Evolutionary conservation across 2,329 filamentous ascomycete species (phyloP), one percentile per base, ranked within the genome.

Genomic region (Phialophora chinensis): DNA sequence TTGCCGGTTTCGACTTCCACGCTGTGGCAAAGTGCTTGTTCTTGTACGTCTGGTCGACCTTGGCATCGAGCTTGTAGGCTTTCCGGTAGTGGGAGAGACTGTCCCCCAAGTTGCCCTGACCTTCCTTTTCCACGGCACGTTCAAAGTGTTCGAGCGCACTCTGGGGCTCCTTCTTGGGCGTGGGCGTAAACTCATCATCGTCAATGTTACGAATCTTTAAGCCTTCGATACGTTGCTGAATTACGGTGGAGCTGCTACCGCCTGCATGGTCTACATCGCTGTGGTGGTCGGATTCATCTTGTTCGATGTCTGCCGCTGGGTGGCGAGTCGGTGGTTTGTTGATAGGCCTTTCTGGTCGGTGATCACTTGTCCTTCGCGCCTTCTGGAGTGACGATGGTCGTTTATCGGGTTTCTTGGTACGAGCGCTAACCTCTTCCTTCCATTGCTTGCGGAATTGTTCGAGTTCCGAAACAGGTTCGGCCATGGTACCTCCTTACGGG

Each of bases 111-210:
- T 88, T 95, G 0, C 95, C 95, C 73, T 91, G 87, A 0, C 85
- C 86, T 79, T 99, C 95, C 77, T 89, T 93, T 79, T 96, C 91
- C 63, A 97, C 93, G 3, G 94, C 95, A 75, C 87, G 88, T 77
- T 98, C 95, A 74, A 95, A 98, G 77, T 97, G 91, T 73, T 98
- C 95, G 17, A 99, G 80, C 0, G 95, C 95, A 11, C 93, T 91
- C 25, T 83, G 82, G 4, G 91, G 91, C 72, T 90, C 86, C 25
- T 72, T 74, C 33, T 20, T 53, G 57, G 71, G 68, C 14, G 73
- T 67, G 7, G 71, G 69, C 20, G 74, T 75, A 54, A 81, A 81
- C 4, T 72, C 74, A 72, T 81, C 80, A 61, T 80, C 79, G 52
- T 79, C 77, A 10, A 71, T 63, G 42, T 73, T 63, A 10, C 72